phyloP scores from a whole-genome alignment of 768 basidiomycete species.

The Lactarius deliciosus region DNA sequence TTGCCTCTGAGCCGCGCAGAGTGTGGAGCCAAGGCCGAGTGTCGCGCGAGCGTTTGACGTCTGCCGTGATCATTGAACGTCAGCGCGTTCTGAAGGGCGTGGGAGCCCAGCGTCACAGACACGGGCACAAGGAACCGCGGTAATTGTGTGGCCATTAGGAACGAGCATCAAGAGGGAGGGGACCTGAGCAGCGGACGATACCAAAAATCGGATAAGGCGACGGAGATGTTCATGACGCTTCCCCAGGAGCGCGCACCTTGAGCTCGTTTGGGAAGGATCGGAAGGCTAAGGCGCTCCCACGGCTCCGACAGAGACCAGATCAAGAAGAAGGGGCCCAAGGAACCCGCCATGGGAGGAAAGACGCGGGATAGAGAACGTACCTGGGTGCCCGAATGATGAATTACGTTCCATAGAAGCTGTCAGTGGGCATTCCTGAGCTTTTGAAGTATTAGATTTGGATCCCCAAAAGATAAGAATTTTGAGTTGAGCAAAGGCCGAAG shows the following conservation, averaged over 20 bases:
- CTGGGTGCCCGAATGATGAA: slow-evolving; percentile 15
- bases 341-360: not conserved
- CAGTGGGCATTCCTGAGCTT: not conserved
- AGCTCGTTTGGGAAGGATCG: slow-evolving; percentile 5
- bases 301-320: slow-evolving; percentile 10
- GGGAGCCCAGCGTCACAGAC: not conserved
- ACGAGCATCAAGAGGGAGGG: not conserved
- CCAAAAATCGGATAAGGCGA: slow-evolving; percentile 7
- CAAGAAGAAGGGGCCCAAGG: slow-evolving; percentile 9
- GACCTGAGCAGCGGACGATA: not conserved
- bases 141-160: slow-evolving; percentile 5
- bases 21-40: not conserved
- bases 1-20: not conserved
- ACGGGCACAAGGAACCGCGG: slow-evolving; percentile 18
- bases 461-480: not conserved
- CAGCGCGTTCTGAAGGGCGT: slow-evolving; percentile 1
- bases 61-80: slow-evolving; percentile 8
- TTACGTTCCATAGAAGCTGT: slow-evolving; percentile 14
- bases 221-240: slow-evolving; percentile 5
- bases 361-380: slow-evolving; percentile 7
- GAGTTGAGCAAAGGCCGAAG: not conserved
- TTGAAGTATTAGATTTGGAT: slow-evolving; percentile 4
- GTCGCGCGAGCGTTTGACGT: slow-evolving; percentile 14
- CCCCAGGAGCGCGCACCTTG: not conserved
- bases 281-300: not conserved